phyloP scores from a whole-genome alignment of 1,284 basidiomycete species.

The Cutaneotrichosporon mucoides region DNA sequence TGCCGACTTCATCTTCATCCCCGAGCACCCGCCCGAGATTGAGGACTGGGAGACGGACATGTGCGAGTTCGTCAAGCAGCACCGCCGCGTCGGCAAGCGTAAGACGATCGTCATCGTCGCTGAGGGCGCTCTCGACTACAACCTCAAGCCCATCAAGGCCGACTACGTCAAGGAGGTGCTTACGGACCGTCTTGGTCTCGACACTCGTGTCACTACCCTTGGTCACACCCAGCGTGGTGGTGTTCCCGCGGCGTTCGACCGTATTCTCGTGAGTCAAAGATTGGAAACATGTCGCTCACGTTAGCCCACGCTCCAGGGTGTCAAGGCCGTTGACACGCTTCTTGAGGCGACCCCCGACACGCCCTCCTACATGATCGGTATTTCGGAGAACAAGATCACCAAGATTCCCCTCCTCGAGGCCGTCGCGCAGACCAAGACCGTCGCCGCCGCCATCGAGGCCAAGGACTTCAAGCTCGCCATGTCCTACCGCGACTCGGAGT shows the following conservation, averaged over 20 bases:
- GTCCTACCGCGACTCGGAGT: conserved; percentile 86
- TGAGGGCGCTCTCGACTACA: conserved; percentile 84
- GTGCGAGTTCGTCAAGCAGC: conserved; percentile 86
- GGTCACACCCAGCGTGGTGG: conserved; percentile 97
- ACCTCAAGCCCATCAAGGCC: conserved; percentile 83
- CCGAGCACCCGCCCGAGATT: conserved; percentile 75
- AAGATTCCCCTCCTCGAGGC: conserved; percentile 89
- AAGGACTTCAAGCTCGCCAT: conserved; percentile 86
- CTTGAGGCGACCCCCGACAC: conserved; percentile 84
- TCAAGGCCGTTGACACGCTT: conserved; percentile 86
- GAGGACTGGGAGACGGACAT: conserved; percentile 87
- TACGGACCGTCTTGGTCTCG: conserved; percentile 77
- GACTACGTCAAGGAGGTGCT: conserved; percentile 89
- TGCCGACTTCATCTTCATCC: conserved; percentile 96
- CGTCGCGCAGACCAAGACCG: conserved; percentile 81
- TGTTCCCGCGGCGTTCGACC: conserved; percentile 84
- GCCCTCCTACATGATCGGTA: conserved; percentile 96
- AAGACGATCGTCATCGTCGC: conserved; percentile 98
- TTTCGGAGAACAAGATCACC: conserved; percentile 92
- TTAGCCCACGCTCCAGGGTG: conserved; percentile 88
- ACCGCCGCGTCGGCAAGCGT: conserved; percentile 86
- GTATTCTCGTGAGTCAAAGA: conserved; percentile 66
- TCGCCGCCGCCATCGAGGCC: conserved; percentile 73
- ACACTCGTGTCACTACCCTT: conserved; percentile 93
- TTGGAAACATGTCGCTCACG: neutral